These are phyloP conservation scores for Alternaria arbusti DNA, from an alignment of 2,329 filamentous ascomycete genomes.

Conservation along the genomic window DNA sequence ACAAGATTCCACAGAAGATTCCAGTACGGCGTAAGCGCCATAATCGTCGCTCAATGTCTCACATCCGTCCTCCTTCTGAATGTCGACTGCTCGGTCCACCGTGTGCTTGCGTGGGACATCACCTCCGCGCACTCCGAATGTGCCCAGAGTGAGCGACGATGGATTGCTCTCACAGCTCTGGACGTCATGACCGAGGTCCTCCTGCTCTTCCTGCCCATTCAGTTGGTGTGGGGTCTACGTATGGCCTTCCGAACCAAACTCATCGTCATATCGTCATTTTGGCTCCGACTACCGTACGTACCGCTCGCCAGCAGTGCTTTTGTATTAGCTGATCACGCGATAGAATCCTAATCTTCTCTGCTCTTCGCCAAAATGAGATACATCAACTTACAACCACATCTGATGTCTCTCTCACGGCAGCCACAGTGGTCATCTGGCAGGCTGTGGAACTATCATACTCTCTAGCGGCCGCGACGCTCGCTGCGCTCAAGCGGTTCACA, in stretches of 20 bases:
- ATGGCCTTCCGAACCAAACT: constrained; percentile 21
- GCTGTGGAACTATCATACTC: constrained; percentile 16
- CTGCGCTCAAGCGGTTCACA: constrained; percentile 16
- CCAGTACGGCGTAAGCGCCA: not conserved
- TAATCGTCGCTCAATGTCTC: not conserved
- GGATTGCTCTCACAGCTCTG: not conserved
- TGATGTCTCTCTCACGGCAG: constrained; percentile 6
- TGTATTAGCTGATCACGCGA: not conserved
- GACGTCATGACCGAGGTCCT: not conserved
- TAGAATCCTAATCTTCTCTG: constrained; percentile 13
- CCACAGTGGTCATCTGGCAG: constrained; percentile 20
- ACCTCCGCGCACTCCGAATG: not conserved
- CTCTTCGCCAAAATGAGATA: constrained; percentile 10
- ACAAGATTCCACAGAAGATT: not conserved
- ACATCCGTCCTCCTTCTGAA: not conserved
- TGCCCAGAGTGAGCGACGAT: not conserved
- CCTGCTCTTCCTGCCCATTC: constrained; percentile 19
- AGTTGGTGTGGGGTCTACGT: constrained; percentile 21
- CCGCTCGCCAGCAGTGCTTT: not conserved
- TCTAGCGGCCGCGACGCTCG: constrained; percentile 15
- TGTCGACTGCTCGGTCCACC: not conserved
- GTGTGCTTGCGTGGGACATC: not conserved
- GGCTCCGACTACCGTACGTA: constrained; percentile 22
- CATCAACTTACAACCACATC: constrained; percentile 2
- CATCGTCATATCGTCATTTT: constrained; percentile 25